Evolutionary conservation across 2,329 filamentous ascomycete species (phyloP), one percentile per base, ranked within the genome.

Genomic region (Arachnomyces sp.): DNA sequence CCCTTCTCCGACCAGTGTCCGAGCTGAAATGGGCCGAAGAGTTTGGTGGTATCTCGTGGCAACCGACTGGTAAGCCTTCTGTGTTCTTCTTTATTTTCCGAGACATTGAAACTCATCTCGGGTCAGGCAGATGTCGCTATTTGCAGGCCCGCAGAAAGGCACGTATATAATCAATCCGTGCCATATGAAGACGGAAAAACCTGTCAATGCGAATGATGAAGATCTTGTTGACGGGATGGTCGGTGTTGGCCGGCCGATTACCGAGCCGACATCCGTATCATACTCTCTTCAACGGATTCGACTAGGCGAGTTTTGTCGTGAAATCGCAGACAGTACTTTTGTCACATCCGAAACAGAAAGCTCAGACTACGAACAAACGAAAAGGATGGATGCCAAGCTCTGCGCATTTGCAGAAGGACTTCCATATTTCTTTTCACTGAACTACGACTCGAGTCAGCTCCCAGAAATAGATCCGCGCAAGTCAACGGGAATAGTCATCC

Each of bases 201-300:
- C 67, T 2, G 51, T 60, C 2, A 71, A 73, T 37, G 50, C 70
- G 9, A 58, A 66, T 16, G 66, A 70, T 34, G 52, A 56, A 2
- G 57, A 64, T 4, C 54, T 72, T 2, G 21, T 25, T 25, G 21
- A 25, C 21, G 21, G 21, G 21, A 25, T 25, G 21, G 9, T 25
- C 21, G 35, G 44, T 34, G 17, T 17, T n/a, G 46, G 54, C 4
- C 43, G 47, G 13, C 59, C 66, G 1, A 37, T 57, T 0, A 53
- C 55, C 2, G 53, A 60, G 11, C 65, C 67, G 7, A 71, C 68
- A 0, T 51, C 53, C 9, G 70, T 69, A 63, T 65, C 66, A 5
- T 73, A 69, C 42, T 65, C 62, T 16, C 50, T 71, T 4, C 55
- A 64, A 28, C 61, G 69, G 1, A 53, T 69, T n/a, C 60, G 58